Conservation (phyloP, 2,329 filamentous ascomycete genomes). For the Beauveria sp. region DNA sequence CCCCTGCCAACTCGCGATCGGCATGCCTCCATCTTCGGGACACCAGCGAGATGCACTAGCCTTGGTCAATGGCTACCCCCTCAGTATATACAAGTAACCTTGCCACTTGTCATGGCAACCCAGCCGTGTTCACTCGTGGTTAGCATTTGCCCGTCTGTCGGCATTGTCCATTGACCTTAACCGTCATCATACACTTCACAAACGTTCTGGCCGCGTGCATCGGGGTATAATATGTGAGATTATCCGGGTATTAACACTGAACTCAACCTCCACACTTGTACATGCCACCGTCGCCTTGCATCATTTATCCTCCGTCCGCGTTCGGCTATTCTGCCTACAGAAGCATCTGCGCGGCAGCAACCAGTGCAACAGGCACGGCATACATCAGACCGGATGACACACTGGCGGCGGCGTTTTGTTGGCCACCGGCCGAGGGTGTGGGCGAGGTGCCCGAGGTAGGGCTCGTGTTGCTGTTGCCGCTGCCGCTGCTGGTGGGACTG, state of each 20-base stretch:
- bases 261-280: neutral
- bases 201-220: no score
- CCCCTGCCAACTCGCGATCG: neutral
- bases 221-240: no score
- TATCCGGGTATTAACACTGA: no score
- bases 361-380: conserved; percentile 2
- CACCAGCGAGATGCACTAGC: neutral
- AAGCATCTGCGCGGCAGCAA: conserved; percentile 6
- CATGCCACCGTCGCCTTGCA: neutral
- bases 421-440: neutral
- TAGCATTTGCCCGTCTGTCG: no score
- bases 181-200: no score
- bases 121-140: no score
- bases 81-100: no score
- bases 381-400: conserved; percentile 1
- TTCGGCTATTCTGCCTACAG: neutral
- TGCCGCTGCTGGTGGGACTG: conserved; percentile 8
- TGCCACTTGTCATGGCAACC: no score
- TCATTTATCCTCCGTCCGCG: neutral
- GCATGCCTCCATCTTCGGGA: neutral
- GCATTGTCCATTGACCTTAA: no score
- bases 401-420: conserved; percentile 1
- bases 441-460: neutral
- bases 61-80: neutral
- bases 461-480: neutral